These are phyloP conservation scores for Linaria vulgaris DNA, from an alignment of 257 asterid species.

Conservation along the genomic window DNA sequence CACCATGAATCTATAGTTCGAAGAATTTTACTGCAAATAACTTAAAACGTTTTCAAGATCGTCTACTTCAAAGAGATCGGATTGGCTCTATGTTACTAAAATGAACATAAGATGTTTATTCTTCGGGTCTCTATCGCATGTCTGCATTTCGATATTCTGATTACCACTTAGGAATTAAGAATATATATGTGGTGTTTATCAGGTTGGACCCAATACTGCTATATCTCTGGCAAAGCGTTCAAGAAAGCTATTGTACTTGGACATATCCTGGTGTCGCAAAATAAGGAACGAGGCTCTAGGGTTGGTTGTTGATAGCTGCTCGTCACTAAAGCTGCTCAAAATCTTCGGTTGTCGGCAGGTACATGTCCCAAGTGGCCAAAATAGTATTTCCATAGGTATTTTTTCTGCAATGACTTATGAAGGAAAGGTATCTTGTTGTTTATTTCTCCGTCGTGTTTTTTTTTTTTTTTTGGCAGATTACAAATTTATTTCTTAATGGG, in stretches of 20 bases:
- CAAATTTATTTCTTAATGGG: too few relatives aligned
- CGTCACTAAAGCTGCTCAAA: too few relatives aligned
- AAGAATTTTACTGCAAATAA: too few relatives aligned
- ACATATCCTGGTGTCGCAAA: too few relatives aligned
- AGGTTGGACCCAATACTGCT: conserved; percentile 65
- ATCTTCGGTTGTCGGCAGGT: conserved; percentile 88
- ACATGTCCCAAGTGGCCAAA: conserved; percentile 1
- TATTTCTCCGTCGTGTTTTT: conserved; percentile 3
- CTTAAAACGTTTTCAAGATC: too few relatives aligned
- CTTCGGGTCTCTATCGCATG: not conserved
- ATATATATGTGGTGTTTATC: conserved; percentile 21
- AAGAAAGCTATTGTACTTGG: conserved; percentile 48
- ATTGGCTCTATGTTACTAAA: too few relatives aligned
- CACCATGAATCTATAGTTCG: not conserved
- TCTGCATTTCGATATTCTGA: not conserved
- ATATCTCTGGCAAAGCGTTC: conserved; percentile 59
- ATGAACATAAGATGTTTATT: too few relatives aligned
- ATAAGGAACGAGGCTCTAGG: too few relatives aligned
- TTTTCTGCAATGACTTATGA: not conserved
- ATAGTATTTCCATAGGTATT: not conserved
- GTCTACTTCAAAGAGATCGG: too few relatives aligned
- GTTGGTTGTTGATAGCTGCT: too few relatives aligned
- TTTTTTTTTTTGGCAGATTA: too few relatives aligned
- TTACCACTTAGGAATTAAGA: conserved; percentile 16
- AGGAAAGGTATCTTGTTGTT: too few relatives aligned